phyloP scores from a whole-genome alignment of 2,329 filamentous ascomycete genomes.

The Shiraia sp. region DNA sequence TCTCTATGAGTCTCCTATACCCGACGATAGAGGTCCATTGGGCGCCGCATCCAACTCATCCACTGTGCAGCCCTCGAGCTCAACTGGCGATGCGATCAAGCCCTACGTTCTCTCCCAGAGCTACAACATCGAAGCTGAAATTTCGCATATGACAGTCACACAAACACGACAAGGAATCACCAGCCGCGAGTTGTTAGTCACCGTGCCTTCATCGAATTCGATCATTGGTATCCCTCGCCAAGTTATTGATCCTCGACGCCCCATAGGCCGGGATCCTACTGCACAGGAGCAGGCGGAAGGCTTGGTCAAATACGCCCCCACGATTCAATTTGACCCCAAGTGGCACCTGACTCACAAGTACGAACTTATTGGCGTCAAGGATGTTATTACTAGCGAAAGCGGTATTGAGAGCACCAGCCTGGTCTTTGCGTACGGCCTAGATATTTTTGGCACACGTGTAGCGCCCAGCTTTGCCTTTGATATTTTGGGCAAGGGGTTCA shows the following conservation, averaged over 20 bases:
- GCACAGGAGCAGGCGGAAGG: conserved; percentile 82
- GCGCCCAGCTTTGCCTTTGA: conserved; percentile 92
- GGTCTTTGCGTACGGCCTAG: conserved; percentile 83
- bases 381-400: conserved; percentile 75
- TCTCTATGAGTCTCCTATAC: conserved; percentile 81
- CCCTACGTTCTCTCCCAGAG: conserved; percentile 80
- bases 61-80: conserved; percentile 68
- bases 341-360: conserved; percentile 79
- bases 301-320: conserved; percentile 73
- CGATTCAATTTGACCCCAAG: conserved; percentile 81
- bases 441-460: conserved; percentile 84
- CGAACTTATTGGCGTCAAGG: conserved; percentile 74
- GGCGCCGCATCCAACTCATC: conserved; percentile 74
- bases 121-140: conserved; percentile 78
- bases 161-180: conserved; percentile 92
- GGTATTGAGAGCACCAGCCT: conserved; percentile 89
- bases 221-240: conserved; percentile 79
- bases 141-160: conserved; percentile 79
- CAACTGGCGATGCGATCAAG: conserved; percentile 59
- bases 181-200: conserved; percentile 77
- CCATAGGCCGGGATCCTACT: conserved; percentile 81
- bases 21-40: conserved; percentile 84
- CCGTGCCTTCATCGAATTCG: conserved; percentile 71
- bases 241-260: conserved; percentile 82
- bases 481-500: conserved; percentile 89